These are phyloP conservation scores for Fusarium burgessii DNA, from an alignment of 2,329 filamentous ascomycete genomes.

Conservation along the genomic window DNA sequence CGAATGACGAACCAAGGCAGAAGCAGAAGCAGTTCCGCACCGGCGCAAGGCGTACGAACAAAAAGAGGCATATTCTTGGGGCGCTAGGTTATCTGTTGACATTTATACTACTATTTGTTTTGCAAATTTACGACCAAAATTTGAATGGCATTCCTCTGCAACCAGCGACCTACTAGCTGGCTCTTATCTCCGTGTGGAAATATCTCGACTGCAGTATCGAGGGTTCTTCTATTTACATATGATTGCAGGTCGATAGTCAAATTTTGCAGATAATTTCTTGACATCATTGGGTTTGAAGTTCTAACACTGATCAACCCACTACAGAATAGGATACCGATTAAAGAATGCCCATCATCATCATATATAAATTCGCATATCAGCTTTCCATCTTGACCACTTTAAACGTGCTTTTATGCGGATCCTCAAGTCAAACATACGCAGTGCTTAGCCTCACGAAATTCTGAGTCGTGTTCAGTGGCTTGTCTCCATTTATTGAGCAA, in stretches of 20 bases:
- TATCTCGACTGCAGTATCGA: conserved; percentile 13
- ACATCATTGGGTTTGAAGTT: not conserved
- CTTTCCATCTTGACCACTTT: not conserved
- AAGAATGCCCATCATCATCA: not conserved
- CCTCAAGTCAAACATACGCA: conserved; percentile 10
- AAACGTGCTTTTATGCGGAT: not conserved
- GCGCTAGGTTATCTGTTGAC: conserved; percentile 53
- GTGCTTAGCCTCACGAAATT: not conserved
- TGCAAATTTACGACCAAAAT: conserved; percentile 41
- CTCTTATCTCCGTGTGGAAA: conserved; percentile 1
- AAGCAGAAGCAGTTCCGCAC: conserved; percentile 51
- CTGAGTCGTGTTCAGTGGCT: conserved; percentile 1
- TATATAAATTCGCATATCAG: not conserved
- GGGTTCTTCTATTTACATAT: not conserved
- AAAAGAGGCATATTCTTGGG: conserved; percentile 54
- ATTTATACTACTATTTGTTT: conserved; percentile 50
- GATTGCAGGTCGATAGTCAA: not conserved
- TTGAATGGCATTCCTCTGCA: conserved; percentile 25
- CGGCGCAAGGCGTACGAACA: conserved; percentile 56
- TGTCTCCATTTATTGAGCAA: not conserved
- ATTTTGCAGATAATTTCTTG: not conserved
- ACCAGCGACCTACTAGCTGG: conserved; percentile 1
- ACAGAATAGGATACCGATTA: not conserved
- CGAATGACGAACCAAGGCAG: conserved; percentile 50
- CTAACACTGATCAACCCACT: not conserved